Percentiles rank a stretch among this genome's conserved stretches.
Evolutionary conservation across 169 alveolate species (phyloP).

Genomic region (Eimeria brunetti): DNA sequence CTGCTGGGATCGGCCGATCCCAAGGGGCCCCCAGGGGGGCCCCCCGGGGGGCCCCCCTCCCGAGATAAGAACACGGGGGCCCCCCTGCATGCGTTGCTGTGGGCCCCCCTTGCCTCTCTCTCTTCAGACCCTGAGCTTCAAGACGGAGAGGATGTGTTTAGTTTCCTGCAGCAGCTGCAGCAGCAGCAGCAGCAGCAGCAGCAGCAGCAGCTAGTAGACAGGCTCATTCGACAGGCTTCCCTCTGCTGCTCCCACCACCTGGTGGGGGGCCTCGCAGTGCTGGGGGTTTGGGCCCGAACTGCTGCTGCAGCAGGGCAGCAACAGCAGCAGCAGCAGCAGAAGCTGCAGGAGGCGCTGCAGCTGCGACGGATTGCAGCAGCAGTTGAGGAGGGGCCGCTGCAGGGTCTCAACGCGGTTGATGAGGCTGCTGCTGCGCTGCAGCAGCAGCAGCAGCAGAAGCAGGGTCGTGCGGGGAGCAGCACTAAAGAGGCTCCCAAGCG

Average conservation of each 20-base stretch:
- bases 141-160: not conserved
- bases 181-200: slow-evolving; percentile 25
- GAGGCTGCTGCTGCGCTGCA: slow-evolving; percentile 23
- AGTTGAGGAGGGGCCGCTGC: not conserved
- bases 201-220: slow-evolving; percentile 17
- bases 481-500: not conserved
- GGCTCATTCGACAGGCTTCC: slow-evolving; percentile 29
- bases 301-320: slow-evolving; percentile 4
- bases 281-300: slow-evolving; percentile 26
- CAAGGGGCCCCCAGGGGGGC: not conserved
- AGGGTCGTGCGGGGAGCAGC: not conserved
- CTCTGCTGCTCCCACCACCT: slow-evolving; percentile 47
- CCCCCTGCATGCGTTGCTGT: slow-evolving; percentile 32
- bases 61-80: not conserved
- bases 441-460: not conserved
- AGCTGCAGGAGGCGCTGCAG: slow-evolving; percentile 37
- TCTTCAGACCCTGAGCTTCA: slow-evolving; percentile 1
- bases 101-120: slow-evolving; percentile 18
- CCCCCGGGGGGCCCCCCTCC: not conserved
- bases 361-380: slow-evolving; percentile 37
- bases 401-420: slow-evolving; percentile 42
- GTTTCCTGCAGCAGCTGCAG: not conserved
- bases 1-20: not conserved
- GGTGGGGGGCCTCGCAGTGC: slow-evolving; percentile 32
- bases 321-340: slow-evolving; percentile 34